Conservation (phyloP, 805 yeast species). For the Candida sanyiensis region DNA sequence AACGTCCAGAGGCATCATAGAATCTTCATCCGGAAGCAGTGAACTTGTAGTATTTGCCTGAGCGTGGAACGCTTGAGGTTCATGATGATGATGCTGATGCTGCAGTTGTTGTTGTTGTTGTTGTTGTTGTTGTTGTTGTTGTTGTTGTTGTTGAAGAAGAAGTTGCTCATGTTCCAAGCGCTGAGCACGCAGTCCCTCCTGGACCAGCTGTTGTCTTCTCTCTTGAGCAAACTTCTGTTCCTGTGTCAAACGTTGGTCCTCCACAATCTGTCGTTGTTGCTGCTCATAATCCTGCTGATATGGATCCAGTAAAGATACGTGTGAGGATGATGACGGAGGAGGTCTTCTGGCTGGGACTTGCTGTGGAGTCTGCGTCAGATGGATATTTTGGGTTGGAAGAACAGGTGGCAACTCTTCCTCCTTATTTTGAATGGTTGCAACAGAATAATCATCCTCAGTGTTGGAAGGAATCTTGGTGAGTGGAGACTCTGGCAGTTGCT, state of each 20-base stretch:
- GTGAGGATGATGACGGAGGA: slow-evolving; percentile 14
- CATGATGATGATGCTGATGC: no score
- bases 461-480: background rate
- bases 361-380: no score
- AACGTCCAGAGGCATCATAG: slow-evolving; percentile 6
- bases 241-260: slow-evolving; percentile 11
- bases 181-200: slow-evolving; percentile 11
- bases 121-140: slow-evolving; percentile 16
- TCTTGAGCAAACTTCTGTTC: slow-evolving; percentile 16
- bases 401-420: slow-evolving; percentile 4
- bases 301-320: slow-evolving; percentile 7
- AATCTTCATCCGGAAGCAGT: slow-evolving; percentile 11
- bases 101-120: slow-evolving; percentile 18
- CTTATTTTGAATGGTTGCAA: background rate
- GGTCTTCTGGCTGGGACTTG: slow-evolving; percentile 23
- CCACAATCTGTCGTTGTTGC: slow-evolving; percentile 7
- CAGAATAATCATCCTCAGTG: background rate
- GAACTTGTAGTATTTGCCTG: slow-evolving; percentile 5
- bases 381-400: slow-evolving; percentile 16
- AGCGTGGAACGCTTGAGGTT: no score
- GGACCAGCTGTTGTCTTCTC: slow-evolving; percentile 14
- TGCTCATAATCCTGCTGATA: slow-evolving; percentile 8
- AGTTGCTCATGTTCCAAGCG: slow-evolving; percentile 10
- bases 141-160: slow-evolving; percentile 16
- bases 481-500: slow-evolving; percentile 4